Base-by-base conservation (phyloP, 2,329 filamentous ascomycete genomes). In the Beauveria sp. region DNA sequence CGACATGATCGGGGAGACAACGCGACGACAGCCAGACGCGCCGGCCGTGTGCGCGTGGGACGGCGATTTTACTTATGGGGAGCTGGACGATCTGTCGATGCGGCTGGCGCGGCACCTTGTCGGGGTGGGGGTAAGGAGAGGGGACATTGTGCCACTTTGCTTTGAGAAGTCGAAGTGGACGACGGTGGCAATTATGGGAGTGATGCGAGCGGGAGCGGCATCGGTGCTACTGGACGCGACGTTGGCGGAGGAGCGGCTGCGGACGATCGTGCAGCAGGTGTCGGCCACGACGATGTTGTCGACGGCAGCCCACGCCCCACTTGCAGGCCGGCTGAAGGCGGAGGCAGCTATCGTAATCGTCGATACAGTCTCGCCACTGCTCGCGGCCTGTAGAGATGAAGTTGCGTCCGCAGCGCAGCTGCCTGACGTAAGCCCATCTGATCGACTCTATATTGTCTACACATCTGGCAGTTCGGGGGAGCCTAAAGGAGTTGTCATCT, bases 161-260 rank as follows among this genome's bases (percentile, higher is more conserved):
- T 68, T 71, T 18, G 68, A 71, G n/a, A 73, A 73, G 51, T 71
- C 68, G 0, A 60, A 59, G 2, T 68, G 65, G 66, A 66, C 68
- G 2, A 57, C 69, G 1, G 67, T 73, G 1, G 66, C 67, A 3
- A 70, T 73, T 60, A 53, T 74, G 0, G 72, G 66, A 0, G 64
- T 73, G 6, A 67, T 73, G 54, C 73, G 71, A 55, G 63, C 72
- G 0, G 73, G 73, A 2, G 73, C 67, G 2, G 72, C 69, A 0
- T 73, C 73, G 22, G 69, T 71, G 1, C 68, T 68, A 12, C 61
- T 74, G 16, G 72, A 72, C 55, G 68, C 67, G 26, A 59, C 62
- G 9, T 62, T 63, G 3, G 62, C 67, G 0, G 51, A 61, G 16
- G 42, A 65, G 3, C 61, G 63, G 2, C 57, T 65, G 42, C 12